phyloP scores from a whole-genome alignment of 331 rosid species.

The Spiraea crenata region DNA sequence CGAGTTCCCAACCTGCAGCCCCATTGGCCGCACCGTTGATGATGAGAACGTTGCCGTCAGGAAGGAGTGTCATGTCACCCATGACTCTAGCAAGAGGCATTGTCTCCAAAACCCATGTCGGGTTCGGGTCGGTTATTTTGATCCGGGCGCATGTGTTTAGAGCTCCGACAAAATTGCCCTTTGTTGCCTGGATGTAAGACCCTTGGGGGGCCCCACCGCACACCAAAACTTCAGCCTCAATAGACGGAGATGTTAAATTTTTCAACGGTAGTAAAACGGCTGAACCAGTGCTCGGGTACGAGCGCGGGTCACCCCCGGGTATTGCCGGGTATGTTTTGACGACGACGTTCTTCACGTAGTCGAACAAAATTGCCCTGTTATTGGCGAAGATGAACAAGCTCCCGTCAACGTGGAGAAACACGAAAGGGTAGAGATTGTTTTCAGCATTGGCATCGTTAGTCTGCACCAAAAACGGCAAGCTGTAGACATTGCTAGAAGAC shows the following conservation, averaged over 20 bases:
- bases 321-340: slow-evolving; percentile 51
- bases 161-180: slow-evolving; percentile 34
- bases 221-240: slow-evolving; percentile 62
- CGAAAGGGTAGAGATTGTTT: slow-evolving; percentile 80
- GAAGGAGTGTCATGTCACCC: slow-evolving; percentile 63
- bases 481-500: slow-evolving; percentile 11
- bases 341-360: slow-evolving; percentile 37
- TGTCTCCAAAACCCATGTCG: slow-evolving; percentile 61
- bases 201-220: slow-evolving; percentile 86
- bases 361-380: slow-evolving; percentile 54
- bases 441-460: slow-evolving; percentile 49
- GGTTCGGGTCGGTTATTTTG: slow-evolving; percentile 52
- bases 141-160: slow-evolving; percentile 60
- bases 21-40: slow-evolving; percentile 63
- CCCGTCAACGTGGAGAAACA: slow-evolving; percentile 68
- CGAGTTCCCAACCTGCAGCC: slow-evolving; percentile 57
- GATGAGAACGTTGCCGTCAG: slow-evolving; percentile 65
- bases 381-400: slow-evolving; percentile 74
- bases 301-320: slow-evolving; percentile 73
- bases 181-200: not conserved
- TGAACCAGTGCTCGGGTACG: slow-evolving; percentile 80
- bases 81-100: slow-evolving; percentile 65
- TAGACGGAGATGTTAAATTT: slow-evolving; percentile 13
- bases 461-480: slow-evolving; percentile 49
- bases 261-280: slow-evolving; percentile 69